A percentile compares a stretch with the other conserved stretches of the same genome.
Conservation (phyloP, 2,329 filamentous ascomycete species). For the Penicillium polonicum region DNA sequence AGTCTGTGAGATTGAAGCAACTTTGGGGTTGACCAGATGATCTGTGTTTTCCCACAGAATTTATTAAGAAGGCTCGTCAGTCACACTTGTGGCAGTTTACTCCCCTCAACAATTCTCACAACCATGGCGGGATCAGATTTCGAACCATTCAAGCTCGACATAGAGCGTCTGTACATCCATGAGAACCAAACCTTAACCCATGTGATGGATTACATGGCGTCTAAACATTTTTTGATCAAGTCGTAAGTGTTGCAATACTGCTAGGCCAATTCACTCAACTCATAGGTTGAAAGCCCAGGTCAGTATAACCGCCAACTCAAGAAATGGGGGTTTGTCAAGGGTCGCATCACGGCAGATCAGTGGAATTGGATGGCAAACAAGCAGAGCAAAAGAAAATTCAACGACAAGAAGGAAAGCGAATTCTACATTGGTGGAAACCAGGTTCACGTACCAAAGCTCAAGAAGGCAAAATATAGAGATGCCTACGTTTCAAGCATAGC, state of each 20-base stretch:
- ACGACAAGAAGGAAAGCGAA: slow-evolving; percentile 18
- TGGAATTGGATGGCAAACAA: slow-evolving; percentile 11
- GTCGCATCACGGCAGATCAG: not conserved
- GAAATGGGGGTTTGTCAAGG: not conserved
- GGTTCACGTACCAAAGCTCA: slow-evolving; percentile 4
- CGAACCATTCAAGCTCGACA: slow-evolving; percentile 11
- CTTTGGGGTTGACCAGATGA: no score
- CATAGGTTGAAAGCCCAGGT: not conserved
- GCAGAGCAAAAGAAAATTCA: slow-evolving; percentile 15
- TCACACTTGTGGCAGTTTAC: no score
- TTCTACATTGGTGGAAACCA: slow-evolving; percentile 13
- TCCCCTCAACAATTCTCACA: not conserved
- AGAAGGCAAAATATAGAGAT: slow-evolving; percentile 2
- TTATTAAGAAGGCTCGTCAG: not conserved
- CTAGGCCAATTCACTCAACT: not conserved
- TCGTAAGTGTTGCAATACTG: slow-evolving; percentile 5
- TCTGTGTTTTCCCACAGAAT: no score
- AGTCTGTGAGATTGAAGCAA: no score
- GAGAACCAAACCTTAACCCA: slow-evolving; percentile 7
- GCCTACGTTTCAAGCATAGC: not conserved
- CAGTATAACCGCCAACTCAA: slow-evolving; percentile 1
- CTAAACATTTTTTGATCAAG: slow-evolving; percentile 13
- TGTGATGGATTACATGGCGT: slow-evolving; percentile 16
- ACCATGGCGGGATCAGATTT: slow-evolving; percentile 17
- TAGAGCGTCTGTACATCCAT: slow-evolving; percentile 19